Evolutionary conservation across 2,329 filamentous ascomycete species (phyloP).

Genomic region (Mollisia scopiformis): DNA sequence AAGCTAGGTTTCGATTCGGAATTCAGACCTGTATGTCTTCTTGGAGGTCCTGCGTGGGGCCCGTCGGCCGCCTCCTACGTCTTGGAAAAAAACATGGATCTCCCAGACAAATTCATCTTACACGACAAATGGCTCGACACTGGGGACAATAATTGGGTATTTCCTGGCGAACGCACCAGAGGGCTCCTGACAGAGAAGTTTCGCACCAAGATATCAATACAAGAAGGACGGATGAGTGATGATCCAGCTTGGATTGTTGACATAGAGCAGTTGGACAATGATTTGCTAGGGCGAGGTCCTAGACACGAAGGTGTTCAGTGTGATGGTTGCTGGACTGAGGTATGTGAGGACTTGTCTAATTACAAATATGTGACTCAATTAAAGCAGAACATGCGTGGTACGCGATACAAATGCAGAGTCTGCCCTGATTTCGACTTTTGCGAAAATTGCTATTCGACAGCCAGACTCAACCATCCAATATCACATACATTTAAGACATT

Average conservation of each 20-base stretch:
- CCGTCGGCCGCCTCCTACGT: background rate
- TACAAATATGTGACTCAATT: background rate
- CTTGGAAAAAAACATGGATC: background rate
- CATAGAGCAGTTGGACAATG: slow-evolving; percentile 1
- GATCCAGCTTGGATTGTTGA: slow-evolving; percentile 14
- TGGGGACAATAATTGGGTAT: background rate
- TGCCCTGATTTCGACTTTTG: background rate
- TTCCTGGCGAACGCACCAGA: slow-evolving; percentile 5
- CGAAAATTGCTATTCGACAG: background rate
- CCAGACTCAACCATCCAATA: background rate
- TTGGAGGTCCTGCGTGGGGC: background rate
- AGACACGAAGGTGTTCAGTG: background rate
- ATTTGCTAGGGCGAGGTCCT: background rate
- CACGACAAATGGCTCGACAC: background rate
- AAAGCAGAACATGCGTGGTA: background rate
- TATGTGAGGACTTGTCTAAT: background rate
- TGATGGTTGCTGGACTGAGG: background rate
- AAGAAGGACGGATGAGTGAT: slow-evolving; percentile 1
- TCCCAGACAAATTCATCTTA: background rate
- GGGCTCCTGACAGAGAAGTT: slow-evolving; percentile 2
- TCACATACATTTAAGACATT: background rate
- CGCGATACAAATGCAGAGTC: background rate
- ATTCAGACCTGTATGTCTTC: slow-evolving; percentile 16
- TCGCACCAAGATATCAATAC: slow-evolving; percentile 6
- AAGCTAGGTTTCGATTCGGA: slow-evolving; percentile 17